Conservation (phyloP, 306 rosid species). For the Cucumis melo region DNA sequence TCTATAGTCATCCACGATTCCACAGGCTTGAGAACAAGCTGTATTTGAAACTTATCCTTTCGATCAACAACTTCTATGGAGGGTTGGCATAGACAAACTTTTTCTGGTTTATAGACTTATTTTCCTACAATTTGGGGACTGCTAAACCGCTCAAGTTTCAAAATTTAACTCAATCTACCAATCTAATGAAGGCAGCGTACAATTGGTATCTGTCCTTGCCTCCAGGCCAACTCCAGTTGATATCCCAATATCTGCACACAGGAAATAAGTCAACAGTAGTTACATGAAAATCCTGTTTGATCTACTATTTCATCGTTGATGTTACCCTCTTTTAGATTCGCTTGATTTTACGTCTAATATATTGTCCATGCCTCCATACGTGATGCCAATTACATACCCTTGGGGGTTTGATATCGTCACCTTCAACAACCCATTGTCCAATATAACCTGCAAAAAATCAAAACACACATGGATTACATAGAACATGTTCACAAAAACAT, state of each 20-base stretch:
- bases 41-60: not conserved
- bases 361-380: slow-evolving; percentile 30
- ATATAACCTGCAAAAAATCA: slow-evolving; percentile 11
- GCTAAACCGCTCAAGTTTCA: not conserved
- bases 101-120: not conserved
- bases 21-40: not conserved
- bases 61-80: not conserved
- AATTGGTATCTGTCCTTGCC: slow-evolving; percentile 26
- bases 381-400: slow-evolving; percentile 18
- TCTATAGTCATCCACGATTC: not conserved
- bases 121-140: not conserved
- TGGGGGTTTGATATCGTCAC: slow-evolving; percentile 22
- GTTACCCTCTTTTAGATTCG: slow-evolving; percentile 23
- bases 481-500: not conserved
- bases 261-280: not conserved
- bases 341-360: slow-evolving; percentile 18
- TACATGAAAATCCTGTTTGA: not conserved
- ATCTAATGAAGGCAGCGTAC: slow-evolving; percentile 6
- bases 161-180: not conserved
- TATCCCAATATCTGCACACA: slow-evolving; percentile 33
- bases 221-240: slow-evolving; percentile 32
- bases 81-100: not conserved
- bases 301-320: not conserved
- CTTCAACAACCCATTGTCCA: slow-evolving; percentile 21
- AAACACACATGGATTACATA: not conserved